Base-by-base conservation (phyloP, 176 grass and related monocot genomes). In the Triticum timopheevii region DNA sequence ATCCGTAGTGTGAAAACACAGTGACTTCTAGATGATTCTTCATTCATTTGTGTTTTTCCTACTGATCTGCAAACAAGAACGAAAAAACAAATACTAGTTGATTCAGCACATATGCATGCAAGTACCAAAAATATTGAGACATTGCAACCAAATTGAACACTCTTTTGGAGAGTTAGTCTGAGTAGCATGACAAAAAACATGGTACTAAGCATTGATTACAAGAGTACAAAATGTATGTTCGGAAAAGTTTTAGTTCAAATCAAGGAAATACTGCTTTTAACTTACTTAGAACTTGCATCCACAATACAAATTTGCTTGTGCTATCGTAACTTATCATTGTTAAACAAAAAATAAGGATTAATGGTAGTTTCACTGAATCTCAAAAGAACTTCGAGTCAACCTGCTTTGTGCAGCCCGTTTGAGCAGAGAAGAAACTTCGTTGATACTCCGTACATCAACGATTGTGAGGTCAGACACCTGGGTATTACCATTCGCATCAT, bases 21-120 rank as follows among this genome's bases (percentile, higher is more conserved):
- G 56, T 99, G 97, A 63, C 97, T 99, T 90, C 97, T 87, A 8
- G 97, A 99, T 22, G 94, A 99, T 75, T 96, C 90, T 40, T 99
- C 97, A 34, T 99, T 99, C 92, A 94, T 94, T 25, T 96, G 92
- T 71, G 97, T 99, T 86, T 77, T 90, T 16, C 85, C 94, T 67
- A 99, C 90, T 16, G 97, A 99, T 71, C 97, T 99, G 79, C 23
- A 82, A 63, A 87, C 47, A 28, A 76, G 42, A 42, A 73, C 13
- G 47, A 85, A 45, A 7, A 38, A 42, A 6, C 10, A 22, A 63
- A 79, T 63, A 79, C 13, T 79, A 13, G 17, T 36, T 12, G 56
- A n/a, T 20, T 31, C 1, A 25, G 17, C 28, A 52, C 7, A 66
- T 15, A 65, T 40, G 17, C 15, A 76, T 10, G 38, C 3, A 33